A percentile compares a stretch with the other conserved stretches of the same genome.
phyloP scores from a whole-genome alignment of 2,329 filamentous ascomycete species.

The Magnaporthiopsis rhizophila region DNA sequence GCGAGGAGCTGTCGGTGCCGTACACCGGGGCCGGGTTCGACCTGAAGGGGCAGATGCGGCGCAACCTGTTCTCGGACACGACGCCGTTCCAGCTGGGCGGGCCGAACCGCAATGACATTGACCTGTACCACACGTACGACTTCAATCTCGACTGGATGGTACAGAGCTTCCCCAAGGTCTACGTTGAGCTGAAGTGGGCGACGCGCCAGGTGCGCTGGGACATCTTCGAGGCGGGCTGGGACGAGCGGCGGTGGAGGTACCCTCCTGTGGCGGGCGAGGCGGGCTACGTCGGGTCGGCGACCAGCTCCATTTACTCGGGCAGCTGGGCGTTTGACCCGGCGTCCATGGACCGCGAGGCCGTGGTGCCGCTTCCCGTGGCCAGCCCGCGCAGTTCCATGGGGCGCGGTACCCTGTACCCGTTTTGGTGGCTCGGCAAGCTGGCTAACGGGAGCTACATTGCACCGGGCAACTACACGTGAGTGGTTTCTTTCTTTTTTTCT shows the following conservation, averaged over 20 bases:
- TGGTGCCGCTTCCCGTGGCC: conserved; percentile 13
- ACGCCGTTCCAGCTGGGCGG: conserved; percentile 9
- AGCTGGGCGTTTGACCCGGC: background rate
- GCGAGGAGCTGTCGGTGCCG: conserved; percentile 24
- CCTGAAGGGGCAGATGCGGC: conserved; percentile 7
- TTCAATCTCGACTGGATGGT: conserved; percentile 18
- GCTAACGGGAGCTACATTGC: conserved; percentile 22
- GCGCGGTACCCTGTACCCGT: conserved; percentile 11
- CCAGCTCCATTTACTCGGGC: conserved; percentile 9
- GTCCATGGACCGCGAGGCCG: conserved; percentile 3
- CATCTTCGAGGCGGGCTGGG: conserved; percentile 16
- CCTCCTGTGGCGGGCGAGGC: conserved; percentile 17
- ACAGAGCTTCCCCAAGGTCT: conserved; percentile 23
- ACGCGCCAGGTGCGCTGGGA: conserved; percentile 22
- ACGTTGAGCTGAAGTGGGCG: conserved; percentile 17
- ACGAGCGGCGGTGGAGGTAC: conserved; percentile 17
- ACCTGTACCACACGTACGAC: conserved; percentile 2
- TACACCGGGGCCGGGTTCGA: conserved; percentile 16
- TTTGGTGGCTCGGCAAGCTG: conserved; percentile 14
- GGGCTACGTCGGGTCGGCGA: conserved; percentile 17
- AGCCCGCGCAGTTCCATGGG: conserved; percentile 13
- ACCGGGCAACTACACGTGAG: conserved; percentile 23
- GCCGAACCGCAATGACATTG: conserved; percentile 5
- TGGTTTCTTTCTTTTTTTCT: background rate
- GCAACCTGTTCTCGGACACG: background rate